A percentile compares a stretch with the other conserved stretches of the same genome.
Evolutionary conservation across 1,139 yeast genomes (phyloP).

Genomic region (Kurtzmaniella quercitrusa): DNA sequence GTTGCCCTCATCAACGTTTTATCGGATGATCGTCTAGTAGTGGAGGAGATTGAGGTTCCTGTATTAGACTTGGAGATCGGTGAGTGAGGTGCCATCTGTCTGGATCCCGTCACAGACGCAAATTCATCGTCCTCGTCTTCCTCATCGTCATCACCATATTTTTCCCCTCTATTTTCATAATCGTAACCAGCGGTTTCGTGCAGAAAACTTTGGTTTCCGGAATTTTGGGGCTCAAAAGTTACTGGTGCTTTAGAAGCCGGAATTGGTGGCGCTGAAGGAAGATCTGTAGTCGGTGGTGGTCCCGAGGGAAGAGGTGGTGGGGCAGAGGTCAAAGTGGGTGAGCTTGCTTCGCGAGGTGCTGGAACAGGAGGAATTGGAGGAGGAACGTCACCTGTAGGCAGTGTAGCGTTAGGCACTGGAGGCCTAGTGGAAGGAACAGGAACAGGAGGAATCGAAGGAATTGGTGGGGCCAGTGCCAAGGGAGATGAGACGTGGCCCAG

Average conservation of each 20-base stretch:
- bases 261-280: constrained; percentile 12
- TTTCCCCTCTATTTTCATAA: constrained; percentile 2
- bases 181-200: constrained; percentile 7
- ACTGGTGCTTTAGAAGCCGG: constrained; percentile 5
- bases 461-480: not conserved
- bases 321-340: constrained; percentile 2
- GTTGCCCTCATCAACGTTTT: not conserved
- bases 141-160: constrained; percentile 3
- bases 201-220: constrained; percentile 8
- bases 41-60: constrained; percentile 18
- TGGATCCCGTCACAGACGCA: not conserved
- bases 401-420: not conserved
- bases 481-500: not conserved
- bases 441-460: not conserved
- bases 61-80: constrained; percentile 18
- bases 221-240: constrained; percentile 2
- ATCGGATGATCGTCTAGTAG: constrained; percentile 16
- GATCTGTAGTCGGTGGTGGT: constrained; percentile 13
- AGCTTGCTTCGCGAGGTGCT: constrained; percentile 4
- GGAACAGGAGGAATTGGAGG: constrained; percentile 12
- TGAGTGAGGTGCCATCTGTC: constrained; percentile 6
- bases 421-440: not conserved
- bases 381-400: not conserved
- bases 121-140: constrained; percentile 2
- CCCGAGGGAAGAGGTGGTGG: constrained; percentile 16